Evolutionary conservation across 768 basidiomycete species (phyloP).

Genomic region (Rhodocollybia butyracea): DNA sequence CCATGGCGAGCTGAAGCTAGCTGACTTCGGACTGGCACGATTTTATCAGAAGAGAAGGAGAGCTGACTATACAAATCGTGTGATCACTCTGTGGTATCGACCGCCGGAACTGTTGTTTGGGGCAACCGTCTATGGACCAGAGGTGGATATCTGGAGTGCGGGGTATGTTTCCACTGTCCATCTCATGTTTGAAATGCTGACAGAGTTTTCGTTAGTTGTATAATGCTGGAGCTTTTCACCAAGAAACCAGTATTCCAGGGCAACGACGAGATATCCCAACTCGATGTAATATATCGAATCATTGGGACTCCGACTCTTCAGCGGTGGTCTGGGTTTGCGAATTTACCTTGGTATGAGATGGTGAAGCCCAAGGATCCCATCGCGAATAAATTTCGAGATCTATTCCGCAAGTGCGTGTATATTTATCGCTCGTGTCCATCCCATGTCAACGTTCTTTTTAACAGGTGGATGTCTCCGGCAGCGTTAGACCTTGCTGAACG

Average conservation of each 20-base stretch:
- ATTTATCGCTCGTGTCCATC: neutral
- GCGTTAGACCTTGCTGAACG: slow-evolving; percentile 85
- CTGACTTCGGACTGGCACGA: slow-evolving; percentile 94
- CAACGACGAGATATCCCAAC: slow-evolving; percentile 94
- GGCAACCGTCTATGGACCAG: slow-evolving; percentile 93
- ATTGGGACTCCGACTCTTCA: slow-evolving; percentile 85
- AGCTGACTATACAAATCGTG: slow-evolving; percentile 98
- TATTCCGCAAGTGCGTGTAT: slow-evolving; percentile 73
- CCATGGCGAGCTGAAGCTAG: slow-evolving; percentile 90
- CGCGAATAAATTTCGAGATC: slow-evolving; percentile 73
- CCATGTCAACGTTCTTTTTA: neutral
- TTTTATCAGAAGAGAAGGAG: slow-evolving; percentile 90
- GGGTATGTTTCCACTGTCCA: slow-evolving; percentile 49
- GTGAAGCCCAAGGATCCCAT: slow-evolving; percentile 82
- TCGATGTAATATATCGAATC: slow-evolving; percentile 88
- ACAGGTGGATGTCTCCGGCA: slow-evolving; percentile 82
- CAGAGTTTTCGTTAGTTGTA: slow-evolving; percentile 65
- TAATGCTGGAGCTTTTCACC: slow-evolving; percentile 96
- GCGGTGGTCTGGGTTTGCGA: slow-evolving; percentile 79
- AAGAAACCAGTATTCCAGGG: slow-evolving; percentile 98
- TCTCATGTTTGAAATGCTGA: neutral
- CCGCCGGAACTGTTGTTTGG: slow-evolving; percentile 94
- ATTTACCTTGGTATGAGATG: slow-evolving; percentile 98
- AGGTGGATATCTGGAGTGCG: slow-evolving; percentile 99
- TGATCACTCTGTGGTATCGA: slow-evolving; percentile 98